Conservation (phyloP, 1,284 basidiomycete genomes). For the Fomitopsis pinicola region DNA sequence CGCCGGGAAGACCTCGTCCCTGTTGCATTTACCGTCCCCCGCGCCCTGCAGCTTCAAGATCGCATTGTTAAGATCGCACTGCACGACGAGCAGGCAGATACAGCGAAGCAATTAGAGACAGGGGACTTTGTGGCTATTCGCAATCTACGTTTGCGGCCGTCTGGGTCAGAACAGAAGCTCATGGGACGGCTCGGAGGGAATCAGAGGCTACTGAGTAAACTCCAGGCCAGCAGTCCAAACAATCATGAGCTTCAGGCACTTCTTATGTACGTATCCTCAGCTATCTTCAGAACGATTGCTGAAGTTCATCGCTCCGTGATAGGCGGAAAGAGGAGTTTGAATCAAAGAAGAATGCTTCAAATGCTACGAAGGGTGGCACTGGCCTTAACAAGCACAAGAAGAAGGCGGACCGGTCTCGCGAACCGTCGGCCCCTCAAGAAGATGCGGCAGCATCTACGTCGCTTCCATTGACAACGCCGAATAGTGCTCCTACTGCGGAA, state of each 20-base stretch:
- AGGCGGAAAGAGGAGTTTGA: slow-evolving; percentile 27
- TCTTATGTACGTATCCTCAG: slow-evolving; percentile 19
- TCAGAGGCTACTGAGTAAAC: slow-evolving; percentile 44
- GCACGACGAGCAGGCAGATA: slow-evolving; percentile 42
- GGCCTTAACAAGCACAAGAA: background rate
- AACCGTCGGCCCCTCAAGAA: background rate
- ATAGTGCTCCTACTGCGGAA: background rate
- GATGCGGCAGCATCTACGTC: background rate
- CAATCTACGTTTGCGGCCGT: slow-evolving; percentile 45
- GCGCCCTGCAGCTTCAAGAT: slow-evolving; percentile 31
- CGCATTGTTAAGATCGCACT: slow-evolving; percentile 52
- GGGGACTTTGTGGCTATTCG: slow-evolving; percentile 46
- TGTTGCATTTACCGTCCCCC: slow-evolving; percentile 17
- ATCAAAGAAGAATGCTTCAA: slow-evolving; percentile 4
- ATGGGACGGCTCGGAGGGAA: slow-evolving; percentile 52
- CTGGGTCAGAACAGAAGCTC: slow-evolving; percentile 24
- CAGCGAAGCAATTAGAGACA: slow-evolving; percentile 33
- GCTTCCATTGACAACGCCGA: background rate
- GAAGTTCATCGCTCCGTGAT: background rate
- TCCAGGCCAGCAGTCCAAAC: slow-evolving; percentile 34
- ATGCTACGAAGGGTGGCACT: slow-evolving; percentile 2
- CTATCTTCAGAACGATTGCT: background rate
- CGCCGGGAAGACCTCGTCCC: slow-evolving; percentile 39
- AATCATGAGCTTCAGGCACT: slow-evolving; percentile 28
- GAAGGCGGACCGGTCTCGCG: background rate